phyloP scores from a whole-genome alignment of 2,329 filamentous ascomycete genomes.

The Colletotrichum horii region DNA sequence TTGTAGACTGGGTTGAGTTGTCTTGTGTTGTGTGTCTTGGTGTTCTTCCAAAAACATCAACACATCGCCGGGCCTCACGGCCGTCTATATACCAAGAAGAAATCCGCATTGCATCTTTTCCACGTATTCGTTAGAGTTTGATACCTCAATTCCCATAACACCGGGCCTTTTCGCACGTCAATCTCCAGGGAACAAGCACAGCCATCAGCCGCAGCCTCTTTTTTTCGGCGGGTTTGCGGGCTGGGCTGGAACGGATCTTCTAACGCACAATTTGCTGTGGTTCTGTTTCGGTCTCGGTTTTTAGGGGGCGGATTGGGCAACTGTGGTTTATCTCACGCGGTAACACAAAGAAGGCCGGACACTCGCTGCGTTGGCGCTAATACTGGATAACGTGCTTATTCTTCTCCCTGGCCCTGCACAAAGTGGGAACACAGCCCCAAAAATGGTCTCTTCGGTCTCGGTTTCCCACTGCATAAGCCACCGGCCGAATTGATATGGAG shows the following conservation, averaged over 20 bases:
- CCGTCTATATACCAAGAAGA: background rate
- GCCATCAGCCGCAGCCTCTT: background rate
- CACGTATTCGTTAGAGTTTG: background rate
- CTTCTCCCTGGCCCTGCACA: background rate
- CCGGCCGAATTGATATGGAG: background rate
- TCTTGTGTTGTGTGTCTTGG: background rate
- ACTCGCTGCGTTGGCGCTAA: background rate
- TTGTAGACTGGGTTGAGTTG: background rate
- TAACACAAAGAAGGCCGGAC: background rate
- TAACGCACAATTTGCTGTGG: background rate
- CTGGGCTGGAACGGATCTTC: background rate
- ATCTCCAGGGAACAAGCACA: background rate
- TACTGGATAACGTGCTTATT: background rate
- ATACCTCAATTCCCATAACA: background rate
- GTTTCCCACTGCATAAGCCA: background rate
- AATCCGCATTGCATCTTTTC: background rate
- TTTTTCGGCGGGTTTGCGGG: background rate
- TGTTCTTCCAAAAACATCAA: background rate
- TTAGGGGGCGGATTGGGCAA: background rate
- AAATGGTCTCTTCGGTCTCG: conserved; percentile 4
- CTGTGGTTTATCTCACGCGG: background rate
- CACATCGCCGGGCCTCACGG: background rate
- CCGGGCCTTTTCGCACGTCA: background rate
- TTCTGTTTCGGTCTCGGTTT: conserved; percentile 9
- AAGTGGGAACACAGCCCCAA: background rate